Evolutionary conservation across 2,329 filamentous ascomycete genomes (phyloP).

Genomic region (Ophiostoma pallidulum): DNA sequence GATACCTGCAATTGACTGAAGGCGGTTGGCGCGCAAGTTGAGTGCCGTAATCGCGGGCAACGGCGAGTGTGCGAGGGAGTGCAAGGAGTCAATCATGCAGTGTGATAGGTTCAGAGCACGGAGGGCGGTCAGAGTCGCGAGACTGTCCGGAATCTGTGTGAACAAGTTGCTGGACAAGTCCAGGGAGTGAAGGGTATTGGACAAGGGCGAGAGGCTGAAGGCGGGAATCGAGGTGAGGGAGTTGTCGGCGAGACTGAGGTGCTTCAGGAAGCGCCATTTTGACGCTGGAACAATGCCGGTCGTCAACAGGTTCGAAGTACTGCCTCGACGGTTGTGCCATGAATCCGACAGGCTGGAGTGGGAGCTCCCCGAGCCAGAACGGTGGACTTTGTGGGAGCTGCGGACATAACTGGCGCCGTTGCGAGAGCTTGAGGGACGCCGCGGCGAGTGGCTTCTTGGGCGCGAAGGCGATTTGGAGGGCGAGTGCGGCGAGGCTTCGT

Average conservation of each 20-base stretch:
- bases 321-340: slow-evolving; percentile 57
- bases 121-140: slow-evolving; percentile 77
- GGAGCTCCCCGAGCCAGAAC: slow-evolving; percentile 87
- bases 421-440: slow-evolving; percentile 65
- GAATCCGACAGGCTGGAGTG: slow-evolving; percentile 66
- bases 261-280: slow-evolving; percentile 92
- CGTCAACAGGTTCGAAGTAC: slow-evolving; percentile 66
- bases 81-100: slow-evolving; percentile 94
- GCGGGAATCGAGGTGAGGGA: slow-evolving; percentile 71
- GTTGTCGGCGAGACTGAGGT: slow-evolving; percentile 88
- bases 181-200: slow-evolving; percentile 81
- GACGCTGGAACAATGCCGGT: slow-evolving; percentile 65
- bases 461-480: slow-evolving; percentile 35
- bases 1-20: slow-evolving; percentile 79
- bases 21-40: slow-evolving; percentile 80
- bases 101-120: slow-evolving; percentile 87
- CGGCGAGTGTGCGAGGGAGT: slow-evolving; percentile 75
- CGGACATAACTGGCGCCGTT: slow-evolving; percentile 57
- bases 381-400: slow-evolving; percentile 63
- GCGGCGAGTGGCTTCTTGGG: slow-evolving; percentile 72
- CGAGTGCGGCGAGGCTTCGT: slow-evolving; percentile 32
- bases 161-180: slow-evolving; percentile 92
- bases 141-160: slow-evolving; percentile 83
- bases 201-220: slow-evolving; percentile 67
- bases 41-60: slow-evolving; percentile 88